phyloP scores from a whole-genome alignment of 768 basidiomycete genomes.

The Mycena filopes region DNA sequence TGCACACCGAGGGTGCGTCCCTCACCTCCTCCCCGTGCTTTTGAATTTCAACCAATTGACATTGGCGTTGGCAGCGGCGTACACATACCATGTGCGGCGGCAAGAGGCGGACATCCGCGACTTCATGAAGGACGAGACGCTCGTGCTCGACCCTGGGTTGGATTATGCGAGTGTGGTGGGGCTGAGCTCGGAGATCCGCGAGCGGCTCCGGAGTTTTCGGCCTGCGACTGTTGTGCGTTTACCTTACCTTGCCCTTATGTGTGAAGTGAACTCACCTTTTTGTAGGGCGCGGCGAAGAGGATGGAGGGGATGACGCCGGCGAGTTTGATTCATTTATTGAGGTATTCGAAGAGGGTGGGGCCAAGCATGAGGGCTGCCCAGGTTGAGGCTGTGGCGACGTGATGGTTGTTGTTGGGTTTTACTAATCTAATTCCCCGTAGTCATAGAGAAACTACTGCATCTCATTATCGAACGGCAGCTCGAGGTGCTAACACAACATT shows the following conservation, averaged over 20 bases:
- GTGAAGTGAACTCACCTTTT: neutral
- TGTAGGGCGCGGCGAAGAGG: conserved; percentile 88
- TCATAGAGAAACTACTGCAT: too few species aligned
- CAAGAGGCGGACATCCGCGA: conserved; percentile 80
- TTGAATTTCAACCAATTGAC: neutral
- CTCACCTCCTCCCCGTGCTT: conserved; percentile 23
- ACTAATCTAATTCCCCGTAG: too few species aligned
- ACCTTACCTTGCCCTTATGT: neutral
- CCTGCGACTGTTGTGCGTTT: conserved; percentile 75
- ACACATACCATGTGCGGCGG: conserved; percentile 70
- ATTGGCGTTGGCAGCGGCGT: conserved; percentile 56
- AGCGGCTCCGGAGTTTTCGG: conserved; percentile 66
- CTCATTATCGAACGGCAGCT: too few species aligned
- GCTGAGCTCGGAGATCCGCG: conserved; percentile 80
- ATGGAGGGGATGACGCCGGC: conserved; percentile 96
- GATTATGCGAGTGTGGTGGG: conserved; percentile 76
- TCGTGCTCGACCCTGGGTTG: conserved; percentile 73
- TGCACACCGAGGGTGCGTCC: conserved; percentile 83
- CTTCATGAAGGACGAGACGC: conserved; percentile 81
- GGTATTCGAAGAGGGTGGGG: conserved; percentile 7
- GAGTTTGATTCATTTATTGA: conserved; percentile 70
- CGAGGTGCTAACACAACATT: too few species aligned
- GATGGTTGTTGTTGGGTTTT: too few species aligned
- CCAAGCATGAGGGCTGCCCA: too few species aligned
- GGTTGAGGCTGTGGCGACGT: too few species aligned